Percentiles rank a stretch among this genome's conserved stretches.
Conservation (phyloP, 441 rosid species). For the Isatis lusitanica region DNA sequence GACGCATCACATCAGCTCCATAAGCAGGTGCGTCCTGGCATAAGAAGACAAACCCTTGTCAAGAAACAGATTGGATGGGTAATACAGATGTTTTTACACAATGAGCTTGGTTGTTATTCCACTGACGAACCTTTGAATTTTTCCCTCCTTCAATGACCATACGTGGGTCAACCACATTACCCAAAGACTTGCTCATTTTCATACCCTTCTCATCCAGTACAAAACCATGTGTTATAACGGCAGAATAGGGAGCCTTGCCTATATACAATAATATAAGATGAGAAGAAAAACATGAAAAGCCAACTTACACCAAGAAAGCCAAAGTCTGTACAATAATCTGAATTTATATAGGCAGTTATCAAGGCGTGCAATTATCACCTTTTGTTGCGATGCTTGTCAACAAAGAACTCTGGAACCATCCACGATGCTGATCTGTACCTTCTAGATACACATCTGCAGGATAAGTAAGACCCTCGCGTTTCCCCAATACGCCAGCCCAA, state of each 20-base stretch:
- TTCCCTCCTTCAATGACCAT: conserved; percentile 86
- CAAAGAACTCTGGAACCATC: conserved; percentile 98
- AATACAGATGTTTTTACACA: neutral
- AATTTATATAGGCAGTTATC: conserved; percentile 6
- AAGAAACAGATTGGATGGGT: conserved; percentile 17
- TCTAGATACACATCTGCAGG: conserved; percentile 96
- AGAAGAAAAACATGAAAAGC: conserved; percentile 9
- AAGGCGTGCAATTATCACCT: conserved; percentile 47
- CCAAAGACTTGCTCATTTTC: conserved; percentile 98
- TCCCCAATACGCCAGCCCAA: conserved; percentile 94
- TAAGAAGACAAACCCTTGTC: conserved; percentile 29
- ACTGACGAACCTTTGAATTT: conserved; percentile 64
- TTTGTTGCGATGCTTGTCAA: conserved; percentile 85
- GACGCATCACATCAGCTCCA: conserved; percentile 95
- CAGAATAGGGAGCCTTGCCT: conserved; percentile 90
- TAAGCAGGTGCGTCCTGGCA: conserved; percentile 91
- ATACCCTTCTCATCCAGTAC: conserved; percentile 96
- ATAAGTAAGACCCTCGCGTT: conserved; percentile 63
- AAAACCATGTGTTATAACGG: conserved; percentile 96
- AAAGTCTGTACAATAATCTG: conserved; percentile 3
- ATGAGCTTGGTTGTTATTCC: conserved; percentile 15
- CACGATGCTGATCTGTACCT: conserved; percentile 99
- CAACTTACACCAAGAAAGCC: conserved; percentile 21
- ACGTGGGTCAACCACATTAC: conserved; percentile 92
- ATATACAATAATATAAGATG: conserved; percentile 32